Conservation (phyloP, 306 rosid species). For the Senna tora region DNA sequence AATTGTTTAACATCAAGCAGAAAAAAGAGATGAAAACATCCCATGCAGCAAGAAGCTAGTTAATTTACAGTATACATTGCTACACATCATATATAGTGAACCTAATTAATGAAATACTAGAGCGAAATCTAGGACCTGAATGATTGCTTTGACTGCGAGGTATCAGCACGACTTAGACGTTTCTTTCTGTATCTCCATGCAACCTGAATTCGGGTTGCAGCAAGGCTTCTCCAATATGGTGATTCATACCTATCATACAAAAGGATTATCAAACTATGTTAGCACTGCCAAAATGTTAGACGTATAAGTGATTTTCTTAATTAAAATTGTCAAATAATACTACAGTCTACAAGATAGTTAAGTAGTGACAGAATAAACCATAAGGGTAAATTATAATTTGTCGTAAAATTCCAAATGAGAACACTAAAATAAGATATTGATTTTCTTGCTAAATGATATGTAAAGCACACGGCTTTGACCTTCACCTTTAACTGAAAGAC, state of each 20-base stretch:
- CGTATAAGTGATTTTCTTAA: neutral
- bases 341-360: neutral
- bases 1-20: neutral
- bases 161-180: conserved; percentile 51
- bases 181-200: conserved; percentile 77
- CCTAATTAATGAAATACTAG: neutral
- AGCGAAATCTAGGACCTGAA: neutral
- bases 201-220: conserved; percentile 71
- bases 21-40: neutral
- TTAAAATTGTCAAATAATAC: neutral
- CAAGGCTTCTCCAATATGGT: conserved; percentile 74
- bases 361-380: neutral
- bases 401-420: neutral
- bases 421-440: neutral
- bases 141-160: conserved; percentile 12
- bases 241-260: conserved; percentile 66
- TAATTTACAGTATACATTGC: too few species aligned
- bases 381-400: neutral
- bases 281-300: too few species aligned
- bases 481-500: conserved; percentile 6
- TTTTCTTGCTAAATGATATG: neutral
- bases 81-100: neutral
- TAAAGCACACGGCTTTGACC: neutral
- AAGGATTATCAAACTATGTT: neutral
- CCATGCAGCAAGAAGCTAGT: neutral